Evolutionary conservation across 768 basidiomycete genomes (phyloP), one percentile per base, ranked within the genome.

Genomic region (Boletus bicolor): DNA sequence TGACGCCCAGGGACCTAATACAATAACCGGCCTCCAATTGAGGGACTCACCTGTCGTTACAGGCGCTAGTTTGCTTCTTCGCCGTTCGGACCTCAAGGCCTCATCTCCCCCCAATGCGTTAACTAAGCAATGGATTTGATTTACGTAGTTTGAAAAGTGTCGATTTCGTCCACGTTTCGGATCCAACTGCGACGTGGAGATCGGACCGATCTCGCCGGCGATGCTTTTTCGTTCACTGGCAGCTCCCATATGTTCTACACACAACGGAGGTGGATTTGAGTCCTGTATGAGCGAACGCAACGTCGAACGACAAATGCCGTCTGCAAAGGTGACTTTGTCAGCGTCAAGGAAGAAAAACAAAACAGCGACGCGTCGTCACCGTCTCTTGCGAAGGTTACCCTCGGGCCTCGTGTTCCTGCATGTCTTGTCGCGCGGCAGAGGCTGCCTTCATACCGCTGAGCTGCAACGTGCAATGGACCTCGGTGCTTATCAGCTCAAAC

Each of bases 141-240:
- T n/a, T 8, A 42, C 21, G 19, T 26, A 8, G 54, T 44, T 37
- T 30, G 39, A 50, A 41, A n/a, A 43, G 1, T 28, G 32, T 58
- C 50, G 30, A 45, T 38, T 32, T 24, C 28, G 44, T 30, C 26
- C 48, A 26, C 42, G 51, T 58, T 57, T 53, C 47, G 30, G 50
- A 52, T 53, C 44, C 11, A 14, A 19, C 32, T 17, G 37, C 8
- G 35, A 42, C 28, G n/a, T 30, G 28, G 5, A n/a, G 35, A 35
- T 53, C 58, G 45, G 57, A 5, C 24, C n/a, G 26, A 35, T 44
- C 15, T 1, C 5, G 17, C 32, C 26, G 10, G 15, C 2, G 26
- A 35, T 21, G 26, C 1, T 3, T 39, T 48, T 26, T n/a, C 53
- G 17, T 36, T 39, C 30, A 9, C 38, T 17, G 30, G 28, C 17